Percentiles rank a stretch among this genome's conserved stretches.
Evolutionary conservation across 2,329 filamentous ascomycete genomes (phyloP).

Genomic region (Coniochaeta hoffmannii): DNA sequence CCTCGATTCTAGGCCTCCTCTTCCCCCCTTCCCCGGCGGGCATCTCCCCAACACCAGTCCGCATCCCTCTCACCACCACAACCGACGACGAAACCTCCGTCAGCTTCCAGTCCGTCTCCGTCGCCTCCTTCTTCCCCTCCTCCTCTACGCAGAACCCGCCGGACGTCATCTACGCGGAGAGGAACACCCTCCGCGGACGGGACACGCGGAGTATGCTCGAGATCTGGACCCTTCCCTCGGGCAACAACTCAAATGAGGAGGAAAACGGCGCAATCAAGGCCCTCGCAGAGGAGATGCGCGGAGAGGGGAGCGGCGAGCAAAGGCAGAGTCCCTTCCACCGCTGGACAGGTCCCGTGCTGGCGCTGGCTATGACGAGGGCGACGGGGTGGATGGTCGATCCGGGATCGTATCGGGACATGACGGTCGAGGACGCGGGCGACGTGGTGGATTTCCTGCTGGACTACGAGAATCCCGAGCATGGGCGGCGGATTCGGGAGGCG

Average conservation of each 20-base stretch:
- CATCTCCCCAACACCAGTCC: neutral
- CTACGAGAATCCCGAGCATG: constrained; percentile 4
- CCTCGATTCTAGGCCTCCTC: neutral
- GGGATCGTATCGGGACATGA: constrained; percentile 1
- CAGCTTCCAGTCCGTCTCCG: constrained; percentile 1
- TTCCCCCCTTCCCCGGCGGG: neutral
- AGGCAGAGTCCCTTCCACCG: neutral
- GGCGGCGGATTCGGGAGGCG: neutral
- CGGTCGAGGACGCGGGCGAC: constrained; percentile 3
- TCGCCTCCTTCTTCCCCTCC: neutral
- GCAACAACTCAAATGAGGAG: neutral
- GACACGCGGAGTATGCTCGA: constrained; percentile 7
- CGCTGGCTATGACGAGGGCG: constrained; percentile 6
- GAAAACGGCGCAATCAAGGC: constrained; percentile 1
- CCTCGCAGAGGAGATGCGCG: neutral
- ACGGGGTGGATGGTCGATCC: constrained; percentile 10
- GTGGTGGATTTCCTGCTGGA: constrained; percentile 8
- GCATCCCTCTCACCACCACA: neutral
- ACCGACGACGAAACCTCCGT: constrained; percentile 2
- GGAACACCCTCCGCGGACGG: constrained; percentile 4
- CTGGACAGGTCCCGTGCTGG: constrained; percentile 6
- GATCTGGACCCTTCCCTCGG: constrained; percentile 2
- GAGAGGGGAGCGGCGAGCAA: neutral
- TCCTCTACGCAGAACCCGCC: neutral
- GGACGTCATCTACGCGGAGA: constrained; percentile 1